Evolutionary conservation across 768 basidiomycete genomes (phyloP).

Genomic region (Hortiboletus flavorubellus): DNA sequence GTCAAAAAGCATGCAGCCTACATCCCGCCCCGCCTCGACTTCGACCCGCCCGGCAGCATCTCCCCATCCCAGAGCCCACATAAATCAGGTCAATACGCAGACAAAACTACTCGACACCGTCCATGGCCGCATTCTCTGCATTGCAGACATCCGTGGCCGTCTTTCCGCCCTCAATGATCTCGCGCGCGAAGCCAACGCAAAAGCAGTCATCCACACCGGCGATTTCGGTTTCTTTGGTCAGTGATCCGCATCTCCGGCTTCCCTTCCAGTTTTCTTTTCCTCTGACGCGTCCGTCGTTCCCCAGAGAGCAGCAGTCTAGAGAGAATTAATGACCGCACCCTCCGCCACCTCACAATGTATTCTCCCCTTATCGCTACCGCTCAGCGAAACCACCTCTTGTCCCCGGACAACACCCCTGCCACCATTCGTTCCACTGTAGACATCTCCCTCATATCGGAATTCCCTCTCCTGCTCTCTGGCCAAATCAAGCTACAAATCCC

Average conservation of each 20-base stretch:
- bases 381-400: constrained; percentile 75
- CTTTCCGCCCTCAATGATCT: constrained; percentile 87
- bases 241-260: constrained; percentile 19
- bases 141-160: constrained; percentile 91
- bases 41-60: constrained; percentile 57
- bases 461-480: constrained; percentile 86
- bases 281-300: constrained; percentile 19
- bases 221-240: constrained; percentile 98
- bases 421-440: constrained; percentile 70
- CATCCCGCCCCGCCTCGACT: constrained; percentile 57
- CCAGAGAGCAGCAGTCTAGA: constrained; percentile 77
- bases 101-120: constrained; percentile 74
- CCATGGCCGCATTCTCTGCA: constrained; percentile 88
- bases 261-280: background rate
- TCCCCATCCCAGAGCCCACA: constrained; percentile 46
- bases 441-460: constrained; percentile 86
- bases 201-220: constrained; percentile 94
- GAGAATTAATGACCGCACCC: constrained; percentile 91
- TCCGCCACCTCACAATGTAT: constrained; percentile 94
- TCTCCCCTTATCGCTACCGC: constrained; percentile 87
- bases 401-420: constrained; percentile 64
- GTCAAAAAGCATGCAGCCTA: constrained; percentile 47
- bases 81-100: constrained; percentile 63
- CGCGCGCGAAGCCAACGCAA: constrained; percentile 82
- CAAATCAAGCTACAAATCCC: constrained; percentile 90